phyloP scores from a whole-genome alignment of 257 asterid genomes.

The Solanum chmielewskii region DNA sequence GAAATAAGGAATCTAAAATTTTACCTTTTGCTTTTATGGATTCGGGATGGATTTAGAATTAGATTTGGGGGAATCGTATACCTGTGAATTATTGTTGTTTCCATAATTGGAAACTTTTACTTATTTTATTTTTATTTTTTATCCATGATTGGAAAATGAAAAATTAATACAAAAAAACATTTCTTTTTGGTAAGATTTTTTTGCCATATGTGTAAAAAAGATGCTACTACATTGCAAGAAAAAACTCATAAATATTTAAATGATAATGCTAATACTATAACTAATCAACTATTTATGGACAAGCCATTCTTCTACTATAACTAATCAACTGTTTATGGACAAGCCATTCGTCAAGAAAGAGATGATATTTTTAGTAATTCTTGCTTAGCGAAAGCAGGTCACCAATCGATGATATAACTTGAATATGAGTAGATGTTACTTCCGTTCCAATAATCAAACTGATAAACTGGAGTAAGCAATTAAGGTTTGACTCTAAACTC shows the following conservation, averaged over 20 bases:
- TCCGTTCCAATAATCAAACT: too few relatives aligned
- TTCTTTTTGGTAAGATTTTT: not conserved
- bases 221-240: not conserved
- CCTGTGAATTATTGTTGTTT: not conserved
- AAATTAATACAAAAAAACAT: not conserved
- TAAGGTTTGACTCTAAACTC: not conserved
- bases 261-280: not conserved
- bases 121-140: too few relatives aligned
- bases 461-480: too few relatives aligned
- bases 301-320: not conserved
- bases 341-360: not conserved
- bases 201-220: too few relatives aligned
- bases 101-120: not conserved
- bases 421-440: too few relatives aligned
- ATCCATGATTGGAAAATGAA: not conserved
- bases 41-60: not conserved
- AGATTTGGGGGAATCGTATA: not conserved
- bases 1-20: not conserved
- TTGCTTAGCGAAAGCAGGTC: not conserved
- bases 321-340: not conserved
- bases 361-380: not conserved
- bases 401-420: not conserved
- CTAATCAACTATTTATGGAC: not conserved
- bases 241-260: not conserved
- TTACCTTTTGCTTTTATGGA: not conserved